Evolutionary conservation across 176 grass and related monocot species (phyloP).

Genomic region (Aegilops speltoides): DNA sequence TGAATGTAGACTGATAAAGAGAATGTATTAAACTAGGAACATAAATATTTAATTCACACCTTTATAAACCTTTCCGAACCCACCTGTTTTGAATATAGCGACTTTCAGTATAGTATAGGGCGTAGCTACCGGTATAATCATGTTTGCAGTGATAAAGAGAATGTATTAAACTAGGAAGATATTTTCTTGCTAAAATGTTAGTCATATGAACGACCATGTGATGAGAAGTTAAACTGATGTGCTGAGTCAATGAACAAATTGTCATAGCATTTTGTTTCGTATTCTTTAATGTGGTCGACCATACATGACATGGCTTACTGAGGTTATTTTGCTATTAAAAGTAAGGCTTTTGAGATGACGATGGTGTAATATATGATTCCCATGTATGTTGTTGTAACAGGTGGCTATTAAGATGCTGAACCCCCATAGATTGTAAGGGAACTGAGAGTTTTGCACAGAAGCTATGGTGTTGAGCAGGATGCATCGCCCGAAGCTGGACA

Average conservation of each 20-base stretch:
- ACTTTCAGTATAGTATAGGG: not conserved
- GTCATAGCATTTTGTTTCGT: not conserved
- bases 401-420: slow-evolving; percentile 85
- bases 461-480: slow-evolving; percentile 64
- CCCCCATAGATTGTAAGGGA: slow-evolving; percentile 55
- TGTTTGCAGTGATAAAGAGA: not conserved
- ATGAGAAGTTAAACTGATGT: not conserved
- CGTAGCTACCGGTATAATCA: not conserved
- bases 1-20: no score
- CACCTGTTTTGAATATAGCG: not conserved
- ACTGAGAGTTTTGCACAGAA: slow-evolving; percentile 66
- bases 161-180: slow-evolving; percentile 1
- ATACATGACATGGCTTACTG: not conserved
- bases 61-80: no score
- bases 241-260: not conserved
- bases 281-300: not conserved
- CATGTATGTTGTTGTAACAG: slow-evolving; percentile 38
- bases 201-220: no score
- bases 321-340: not conserved
- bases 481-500: slow-evolving; percentile 76
- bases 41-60: no score
- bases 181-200: not conserved
- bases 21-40: no score
- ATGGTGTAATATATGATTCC: slow-evolving; percentile 1
- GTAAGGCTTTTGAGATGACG: no score